phyloP scores from a whole-genome alignment of 805 yeast genomes.

The Candida vartiovaarae region DNA sequence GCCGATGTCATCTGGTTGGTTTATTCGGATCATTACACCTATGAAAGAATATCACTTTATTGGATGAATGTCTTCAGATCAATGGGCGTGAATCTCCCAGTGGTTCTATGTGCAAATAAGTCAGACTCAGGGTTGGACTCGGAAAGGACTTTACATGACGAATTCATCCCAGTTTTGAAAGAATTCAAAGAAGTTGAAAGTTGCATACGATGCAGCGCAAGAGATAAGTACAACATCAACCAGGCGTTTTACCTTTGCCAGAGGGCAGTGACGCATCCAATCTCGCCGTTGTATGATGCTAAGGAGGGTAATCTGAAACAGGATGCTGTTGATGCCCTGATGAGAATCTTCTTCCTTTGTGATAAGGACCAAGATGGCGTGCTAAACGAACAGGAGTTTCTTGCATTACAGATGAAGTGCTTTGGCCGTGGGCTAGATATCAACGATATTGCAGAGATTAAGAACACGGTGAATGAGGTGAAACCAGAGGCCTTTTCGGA shows the following conservation, averaged over 20 bases:
- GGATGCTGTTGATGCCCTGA: slow-evolving; percentile 65
- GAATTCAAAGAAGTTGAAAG: slow-evolving; percentile 94
- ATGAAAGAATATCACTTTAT: slow-evolving; percentile 82
- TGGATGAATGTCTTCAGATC: slow-evolving; percentile 95
- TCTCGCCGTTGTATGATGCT: slow-evolving; percentile 90
- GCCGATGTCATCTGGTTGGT: slow-evolving; percentile 95
- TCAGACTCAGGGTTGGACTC: slow-evolving; percentile 45
- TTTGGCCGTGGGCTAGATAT: slow-evolving; percentile 53
- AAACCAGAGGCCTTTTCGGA: slow-evolving; percentile 28
- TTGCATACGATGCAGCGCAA: slow-evolving; percentile 84
- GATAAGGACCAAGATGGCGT: slow-evolving; percentile 90
- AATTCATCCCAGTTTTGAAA: slow-evolving; percentile 75
- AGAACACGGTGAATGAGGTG: slow-evolving; percentile 26
- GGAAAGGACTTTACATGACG: slow-evolving; percentile 54
- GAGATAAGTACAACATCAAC: slow-evolving; percentile 73
- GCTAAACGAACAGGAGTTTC: slow-evolving; percentile 64
- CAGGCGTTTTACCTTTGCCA: slow-evolving; percentile 93
- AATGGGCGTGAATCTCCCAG: slow-evolving; percentile 88
- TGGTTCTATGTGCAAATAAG: slow-evolving; percentile 85
- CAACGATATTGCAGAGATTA: slow-evolving; percentile 41
- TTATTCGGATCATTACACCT: slow-evolving; percentile 89
- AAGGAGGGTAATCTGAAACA: slow-evolving; percentile 80
- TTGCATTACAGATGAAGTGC: slow-evolving; percentile 64
- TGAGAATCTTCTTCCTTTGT: slow-evolving; percentile 74
- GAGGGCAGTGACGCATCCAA: slow-evolving; percentile 86